Percentiles rank a stretch among this genome's conserved stretches.
Conservation (phyloP, 2,329 filamentous ascomycete species). For the Leptographium lundbergii region DNA sequence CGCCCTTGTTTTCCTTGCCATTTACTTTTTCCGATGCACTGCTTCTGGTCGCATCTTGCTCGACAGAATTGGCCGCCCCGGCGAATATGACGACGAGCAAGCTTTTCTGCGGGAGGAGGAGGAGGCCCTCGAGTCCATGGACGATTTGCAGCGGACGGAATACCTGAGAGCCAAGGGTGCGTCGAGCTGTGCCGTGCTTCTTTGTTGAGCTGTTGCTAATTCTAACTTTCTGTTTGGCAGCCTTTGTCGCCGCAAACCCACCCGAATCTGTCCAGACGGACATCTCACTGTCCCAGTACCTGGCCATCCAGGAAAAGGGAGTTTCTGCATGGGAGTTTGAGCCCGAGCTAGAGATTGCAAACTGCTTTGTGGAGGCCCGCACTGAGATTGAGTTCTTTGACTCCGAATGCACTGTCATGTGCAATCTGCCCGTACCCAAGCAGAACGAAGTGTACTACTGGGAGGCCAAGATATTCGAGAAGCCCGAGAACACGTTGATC, state of each 20-base stretch:
- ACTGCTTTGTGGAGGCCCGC: conserved; percentile 92
- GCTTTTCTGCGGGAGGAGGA: conserved; percentile 88
- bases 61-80: conserved; percentile 83
- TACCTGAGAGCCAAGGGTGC: conserved; percentile 92
- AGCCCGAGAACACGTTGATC: conserved; percentile 75
- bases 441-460: conserved; percentile 99
- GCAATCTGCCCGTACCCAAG: conserved; percentile 91
- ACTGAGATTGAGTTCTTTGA: conserved; percentile 99
- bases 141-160: conserved; percentile 79
- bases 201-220: too few relatives aligned
- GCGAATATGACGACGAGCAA: conserved; percentile 97
- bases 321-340: conserved; percentile 99
- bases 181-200: conserved; percentile 11
- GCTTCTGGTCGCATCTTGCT: conserved; percentile 79
- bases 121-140: conserved; percentile 89
- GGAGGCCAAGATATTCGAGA: conserved; percentile 98
- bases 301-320: conserved; percentile 97
- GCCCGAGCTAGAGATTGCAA: conserved; percentile 95
- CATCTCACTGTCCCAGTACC: conserved; percentile 92
- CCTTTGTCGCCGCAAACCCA: conserved; percentile 86
- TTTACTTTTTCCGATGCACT: conserved; percentile 93
- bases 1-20: conserved; percentile 61
- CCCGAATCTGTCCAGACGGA: conserved; percentile 93
- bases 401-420: conserved; percentile 92
- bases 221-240: conserved; percentile 19